Percentiles rank a stretch among this genome's conserved stretches.
phyloP scores from a whole-genome alignment of 108 stramenopile species.

The Cyclotella baltica region DNA sequence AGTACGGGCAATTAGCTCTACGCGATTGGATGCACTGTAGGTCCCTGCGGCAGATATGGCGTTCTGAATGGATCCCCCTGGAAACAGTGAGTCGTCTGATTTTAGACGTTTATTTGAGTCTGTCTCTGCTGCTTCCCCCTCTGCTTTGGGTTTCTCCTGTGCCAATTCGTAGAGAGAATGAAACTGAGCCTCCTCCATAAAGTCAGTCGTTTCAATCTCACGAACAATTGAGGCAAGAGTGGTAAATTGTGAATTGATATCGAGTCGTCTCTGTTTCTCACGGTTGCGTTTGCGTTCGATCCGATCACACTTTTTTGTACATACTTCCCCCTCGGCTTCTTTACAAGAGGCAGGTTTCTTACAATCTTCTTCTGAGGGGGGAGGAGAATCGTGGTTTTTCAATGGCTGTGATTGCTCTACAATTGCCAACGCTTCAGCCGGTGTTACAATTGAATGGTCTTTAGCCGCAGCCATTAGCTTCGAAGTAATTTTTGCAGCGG shows the following conservation, averaged over 20 bases:
- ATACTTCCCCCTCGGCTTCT: conserved; percentile 14
- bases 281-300: conserved; percentile 84
- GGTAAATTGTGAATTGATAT: conserved; percentile 80
- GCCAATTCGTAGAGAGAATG: background rate
- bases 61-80: conserved; percentile 2
- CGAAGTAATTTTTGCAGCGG: too few relatives aligned
- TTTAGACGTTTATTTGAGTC: conserved; percentile 12
- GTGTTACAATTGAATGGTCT: too few relatives aligned
- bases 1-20: conserved; percentile 83
- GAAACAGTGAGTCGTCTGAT: background rate
- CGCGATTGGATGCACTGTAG: conserved; percentile 75
- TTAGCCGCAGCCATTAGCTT: too few relatives aligned
- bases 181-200: conserved; percentile 42
- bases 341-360: conserved; percentile 1
- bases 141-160: background rate
- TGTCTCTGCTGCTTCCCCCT: background rate
- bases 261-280: conserved; percentile 80
- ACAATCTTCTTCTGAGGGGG: background rate
- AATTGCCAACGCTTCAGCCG: too few relatives aligned
- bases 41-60: conserved; percentile 28
- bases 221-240: conserved; percentile 71
- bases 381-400: background rate
- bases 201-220: conserved; percentile 70
- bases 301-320: conserved; percentile 58
- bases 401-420: too few relatives aligned